Evolutionary conservation across 2,329 filamentous ascomycete genomes (phyloP).

Genomic region (Fusarium torreyae): DNA sequence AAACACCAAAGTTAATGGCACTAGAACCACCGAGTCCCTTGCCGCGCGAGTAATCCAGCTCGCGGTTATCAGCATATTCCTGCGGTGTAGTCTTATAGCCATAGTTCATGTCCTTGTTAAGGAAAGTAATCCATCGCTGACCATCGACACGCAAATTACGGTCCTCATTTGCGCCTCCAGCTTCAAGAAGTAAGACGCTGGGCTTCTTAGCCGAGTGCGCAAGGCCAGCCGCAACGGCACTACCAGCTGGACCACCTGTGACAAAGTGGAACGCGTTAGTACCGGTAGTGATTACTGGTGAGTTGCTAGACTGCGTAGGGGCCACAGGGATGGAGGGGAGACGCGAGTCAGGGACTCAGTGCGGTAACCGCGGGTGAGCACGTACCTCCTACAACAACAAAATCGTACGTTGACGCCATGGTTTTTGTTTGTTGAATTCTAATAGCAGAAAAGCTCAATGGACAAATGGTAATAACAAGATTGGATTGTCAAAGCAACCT

Average conservation of each 20-base stretch:
- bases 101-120: slow-evolving; percentile 66
- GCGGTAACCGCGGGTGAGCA: background rate
- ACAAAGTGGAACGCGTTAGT: background rate
- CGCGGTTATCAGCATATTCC: slow-evolving; percentile 58
- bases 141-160: slow-evolving; percentile 63
- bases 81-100: slow-evolving; percentile 67
- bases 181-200: slow-evolving; percentile 72
- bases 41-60: slow-evolving; percentile 66
- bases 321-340: background rate
- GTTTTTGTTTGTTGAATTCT: background rate
- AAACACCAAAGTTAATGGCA: slow-evolving; percentile 70
- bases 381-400: slow-evolving; percentile 45
- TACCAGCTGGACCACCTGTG: slow-evolving; percentile 69
- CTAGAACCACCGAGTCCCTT: slow-evolving; percentile 66
- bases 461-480: background rate
- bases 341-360: background rate
- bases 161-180: slow-evolving; percentile 67
- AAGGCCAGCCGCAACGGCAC: slow-evolving; percentile 68
- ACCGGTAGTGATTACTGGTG: background rate
- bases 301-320: slow-evolving; percentile 3
- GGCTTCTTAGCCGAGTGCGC: slow-evolving; percentile 63
- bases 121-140: slow-evolving; percentile 69
- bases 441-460: background rate
- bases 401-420: slow-evolving; percentile 37
- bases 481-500: background rate